phyloP scores from a whole-genome alignment of 2,329 filamentous ascomycete species.

The Stachybotrys chlorohalonatus region DNA sequence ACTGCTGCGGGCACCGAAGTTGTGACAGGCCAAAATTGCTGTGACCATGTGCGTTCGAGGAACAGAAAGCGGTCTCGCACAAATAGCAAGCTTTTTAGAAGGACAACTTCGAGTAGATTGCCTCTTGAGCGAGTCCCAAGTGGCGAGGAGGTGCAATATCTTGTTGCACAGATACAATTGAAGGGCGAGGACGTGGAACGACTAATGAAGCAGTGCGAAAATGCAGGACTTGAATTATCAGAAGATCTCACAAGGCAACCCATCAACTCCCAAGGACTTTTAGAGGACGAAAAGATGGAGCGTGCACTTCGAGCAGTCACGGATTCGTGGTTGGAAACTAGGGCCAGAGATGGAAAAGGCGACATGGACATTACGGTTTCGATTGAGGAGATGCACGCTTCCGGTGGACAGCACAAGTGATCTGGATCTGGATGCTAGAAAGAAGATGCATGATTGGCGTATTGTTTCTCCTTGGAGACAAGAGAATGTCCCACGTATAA shows the following conservation, averaged over 20 bases:
- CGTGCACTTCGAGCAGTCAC: neutral
- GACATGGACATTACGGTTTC: neutral
- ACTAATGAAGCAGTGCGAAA: neutral
- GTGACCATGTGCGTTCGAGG: neutral
- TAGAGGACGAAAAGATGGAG: neutral
- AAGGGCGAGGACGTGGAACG: neutral
- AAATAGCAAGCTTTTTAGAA: neutral
- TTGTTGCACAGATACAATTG: neutral
- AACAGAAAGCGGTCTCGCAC: neutral
- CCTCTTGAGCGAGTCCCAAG: neutral
- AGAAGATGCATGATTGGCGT: no score
- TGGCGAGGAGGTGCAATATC: neutral
- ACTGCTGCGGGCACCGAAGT: neutral
- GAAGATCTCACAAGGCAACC: neutral
- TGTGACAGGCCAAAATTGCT: neutral
- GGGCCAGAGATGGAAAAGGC: neutral
- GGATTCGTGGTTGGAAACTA: neutral
- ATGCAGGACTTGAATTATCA: neutral
- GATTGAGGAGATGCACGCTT: neutral
- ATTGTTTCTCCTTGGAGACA: no score
- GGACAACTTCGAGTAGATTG: neutral
- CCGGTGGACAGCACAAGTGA: no score
- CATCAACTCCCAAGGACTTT: neutral
- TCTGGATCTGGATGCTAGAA: no score
- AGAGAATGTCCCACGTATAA: no score